A percentile compares a stretch with the other conserved stretches of the same genome.
Conservation (phyloP, 768 basidiomycete species). For the Xerocomus brunneocitrinus region DNA sequence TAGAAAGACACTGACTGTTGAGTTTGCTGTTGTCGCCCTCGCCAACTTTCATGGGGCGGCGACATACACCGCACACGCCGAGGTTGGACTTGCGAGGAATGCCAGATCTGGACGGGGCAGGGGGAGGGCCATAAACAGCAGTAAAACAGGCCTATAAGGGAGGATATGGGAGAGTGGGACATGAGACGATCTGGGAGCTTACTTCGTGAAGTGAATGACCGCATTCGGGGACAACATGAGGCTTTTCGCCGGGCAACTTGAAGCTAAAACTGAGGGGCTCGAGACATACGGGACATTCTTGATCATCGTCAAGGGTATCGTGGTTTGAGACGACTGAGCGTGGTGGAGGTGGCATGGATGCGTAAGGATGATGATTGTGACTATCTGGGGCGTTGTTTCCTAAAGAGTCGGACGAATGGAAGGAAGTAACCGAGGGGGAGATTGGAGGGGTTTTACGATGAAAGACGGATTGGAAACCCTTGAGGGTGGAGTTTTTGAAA, state of each 20-base stretch:
- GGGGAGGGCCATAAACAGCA: conserved; percentile 90
- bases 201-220: conserved; percentile 98
- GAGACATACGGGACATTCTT: conserved; percentile 94
- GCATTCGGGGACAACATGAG: conserved; percentile 95
- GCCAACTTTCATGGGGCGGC: conserved; percentile 93
- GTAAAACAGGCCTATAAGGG: conserved; percentile 81
- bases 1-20: conserved; percentile 65
- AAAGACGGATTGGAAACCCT: conserved; percentile 51
- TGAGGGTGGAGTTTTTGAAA: conserved; percentile 31
- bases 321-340: conserved; percentile 69
- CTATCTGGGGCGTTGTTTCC: conserved; percentile 36
- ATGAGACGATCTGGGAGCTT: conserved; percentile 6
- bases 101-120: conserved; percentile 49
- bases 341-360: conserved; percentile 58
- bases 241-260: conserved; percentile 92
- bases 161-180: conserved; percentile 6
- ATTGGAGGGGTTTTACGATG: conserved; percentile 37
- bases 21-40: conserved; percentile 79
- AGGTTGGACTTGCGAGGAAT: conserved; percentile 70
- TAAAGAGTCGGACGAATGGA: conserved; percentile 41
- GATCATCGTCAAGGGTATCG: conserved; percentile 67
- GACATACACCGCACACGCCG: conserved; percentile 95
- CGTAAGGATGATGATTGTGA: conserved; percentile 47
- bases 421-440: conserved; percentile 46
- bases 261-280: conserved; percentile 93